A percentile compares a stretch with the other conserved stretches of the same genome.
Conservation (phyloP, 805 yeast species). For the Jamesozyma jinghongensis region DNA sequence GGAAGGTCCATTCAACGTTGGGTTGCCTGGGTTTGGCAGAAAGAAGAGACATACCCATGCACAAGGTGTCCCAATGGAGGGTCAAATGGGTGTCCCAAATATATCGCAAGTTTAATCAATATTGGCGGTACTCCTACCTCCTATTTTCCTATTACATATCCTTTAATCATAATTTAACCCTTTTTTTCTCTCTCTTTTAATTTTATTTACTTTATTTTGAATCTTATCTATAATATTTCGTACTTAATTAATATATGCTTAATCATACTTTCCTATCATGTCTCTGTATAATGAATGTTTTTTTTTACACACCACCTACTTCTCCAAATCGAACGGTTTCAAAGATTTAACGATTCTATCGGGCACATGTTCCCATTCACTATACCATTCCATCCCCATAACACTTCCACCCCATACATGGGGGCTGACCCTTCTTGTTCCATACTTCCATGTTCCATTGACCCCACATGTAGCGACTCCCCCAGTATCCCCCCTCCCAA, state of each 20-base stretch:
- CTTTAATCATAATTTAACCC: neutral
- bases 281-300: too few relatives aligned
- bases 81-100: slow-evolving; percentile 3
- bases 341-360: slow-evolving; percentile 14
- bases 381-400: slow-evolving; percentile 27
- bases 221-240: neutral
- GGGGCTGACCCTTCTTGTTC: slow-evolving; percentile 19
- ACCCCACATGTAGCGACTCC: slow-evolving; percentile 27
- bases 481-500: slow-evolving; percentile 14
- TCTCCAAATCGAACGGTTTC: slow-evolving; percentile 21
- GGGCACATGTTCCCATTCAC: slow-evolving; percentile 28
- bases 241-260: too few relatives aligned
- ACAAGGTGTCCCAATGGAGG: neutral
- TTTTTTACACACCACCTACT: neutral
- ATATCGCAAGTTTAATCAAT: slow-evolving; percentile 63
- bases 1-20: slow-evolving; percentile 16
- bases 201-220: neutral
- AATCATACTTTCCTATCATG: too few relatives aligned
- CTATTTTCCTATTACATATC: neutral
- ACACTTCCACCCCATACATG: slow-evolving; percentile 24
- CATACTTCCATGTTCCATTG: slow-evolving; percentile 26
- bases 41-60: slow-evolving; percentile 8
- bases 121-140: too few relatives aligned
- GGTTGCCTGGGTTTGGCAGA: slow-evolving; percentile 15
- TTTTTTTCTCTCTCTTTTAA: slow-evolving; percentile 1